Evolutionary conservation across 805 yeast species (phyloP).

Genomic region (Kazachstania bromeliacearum): DNA sequence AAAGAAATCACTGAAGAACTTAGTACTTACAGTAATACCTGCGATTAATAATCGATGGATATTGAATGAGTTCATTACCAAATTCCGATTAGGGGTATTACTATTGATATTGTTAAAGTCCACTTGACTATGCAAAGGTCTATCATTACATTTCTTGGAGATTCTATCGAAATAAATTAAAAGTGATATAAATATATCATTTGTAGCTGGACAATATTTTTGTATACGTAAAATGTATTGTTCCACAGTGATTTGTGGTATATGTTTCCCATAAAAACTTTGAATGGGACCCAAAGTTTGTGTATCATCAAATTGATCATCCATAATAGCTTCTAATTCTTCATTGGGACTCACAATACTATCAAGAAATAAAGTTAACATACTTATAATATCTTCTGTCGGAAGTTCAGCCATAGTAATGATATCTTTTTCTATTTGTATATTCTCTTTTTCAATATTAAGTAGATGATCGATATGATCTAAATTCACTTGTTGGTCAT

Average conservation of each 20-base stretch:
- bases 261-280: slow-evolving; percentile 79
- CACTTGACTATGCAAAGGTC: too few relatives aligned
- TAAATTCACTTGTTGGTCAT: neutral
- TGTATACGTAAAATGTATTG: slow-evolving; percentile 81
- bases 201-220: slow-evolving; percentile 94
- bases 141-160: slow-evolving; percentile 47
- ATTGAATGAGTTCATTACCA: slow-evolving; percentile 92
- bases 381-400: slow-evolving; percentile 64
- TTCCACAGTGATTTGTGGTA: slow-evolving; percentile 85
- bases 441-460: neutral
- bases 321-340: slow-evolving; percentile 22
- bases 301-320: neutral
- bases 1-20: slow-evolving; percentile 86
- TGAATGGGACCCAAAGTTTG: neutral
- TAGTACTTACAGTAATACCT: slow-evolving; percentile 90
- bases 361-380: slow-evolving; percentile 72
- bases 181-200: slow-evolving; percentile 83
- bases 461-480: neutral
- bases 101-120: neutral
- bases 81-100: slow-evolving; percentile 39
- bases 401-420: slow-evolving; percentile 70
- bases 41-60: slow-evolving; percentile 87
- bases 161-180: slow-evolving; percentile 90
- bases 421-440: neutral
- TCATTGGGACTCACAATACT: slow-evolving; percentile 6